Percentiles rank a stretch among this genome's conserved stretches.
Conservation (phyloP, 2,329 filamentous ascomycete genomes). For the Scedosporium aurantiacum region DNA sequence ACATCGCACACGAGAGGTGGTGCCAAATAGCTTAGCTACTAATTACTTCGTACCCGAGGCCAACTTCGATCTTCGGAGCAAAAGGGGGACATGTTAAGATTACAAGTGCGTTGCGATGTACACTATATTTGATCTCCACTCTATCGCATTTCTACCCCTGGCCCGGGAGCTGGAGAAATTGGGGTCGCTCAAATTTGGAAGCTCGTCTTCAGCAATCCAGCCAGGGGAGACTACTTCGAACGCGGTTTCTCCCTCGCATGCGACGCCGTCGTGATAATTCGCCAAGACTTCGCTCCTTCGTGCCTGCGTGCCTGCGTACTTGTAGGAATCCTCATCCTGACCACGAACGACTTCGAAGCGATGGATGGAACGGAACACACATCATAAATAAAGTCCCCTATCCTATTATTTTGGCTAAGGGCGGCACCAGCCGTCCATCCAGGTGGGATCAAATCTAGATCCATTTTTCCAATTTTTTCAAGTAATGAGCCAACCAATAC, state of each 20-base stretch:
- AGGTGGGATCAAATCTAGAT: background rate
- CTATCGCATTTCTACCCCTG: background rate
- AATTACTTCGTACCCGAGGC: too few species aligned
- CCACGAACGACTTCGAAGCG: too few species aligned
- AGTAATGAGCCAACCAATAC: background rate
- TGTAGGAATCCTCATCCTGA: background rate
- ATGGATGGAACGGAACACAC: background rate
- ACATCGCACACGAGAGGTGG: too few species aligned
- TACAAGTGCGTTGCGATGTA: background rate
- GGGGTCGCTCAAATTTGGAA: background rate
- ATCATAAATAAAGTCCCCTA: background rate
- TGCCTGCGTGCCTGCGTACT: background rate
- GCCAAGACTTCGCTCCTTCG: background rate
- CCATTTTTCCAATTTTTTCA: background rate
- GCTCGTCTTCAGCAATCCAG: background rate
- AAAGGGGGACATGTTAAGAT: background rate
- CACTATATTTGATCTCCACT: background rate
- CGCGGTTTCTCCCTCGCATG: background rate
- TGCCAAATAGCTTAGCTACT: too few species aligned
- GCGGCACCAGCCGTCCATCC: background rate
- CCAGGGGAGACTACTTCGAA: background rate
- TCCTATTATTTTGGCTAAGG: background rate
- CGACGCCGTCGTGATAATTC: background rate
- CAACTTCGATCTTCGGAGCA: background rate
- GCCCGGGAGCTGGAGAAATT: background rate